phyloP scores from a whole-genome alignment of 2,329 filamentous ascomycete species.

The Phialophora expanda region DNA sequence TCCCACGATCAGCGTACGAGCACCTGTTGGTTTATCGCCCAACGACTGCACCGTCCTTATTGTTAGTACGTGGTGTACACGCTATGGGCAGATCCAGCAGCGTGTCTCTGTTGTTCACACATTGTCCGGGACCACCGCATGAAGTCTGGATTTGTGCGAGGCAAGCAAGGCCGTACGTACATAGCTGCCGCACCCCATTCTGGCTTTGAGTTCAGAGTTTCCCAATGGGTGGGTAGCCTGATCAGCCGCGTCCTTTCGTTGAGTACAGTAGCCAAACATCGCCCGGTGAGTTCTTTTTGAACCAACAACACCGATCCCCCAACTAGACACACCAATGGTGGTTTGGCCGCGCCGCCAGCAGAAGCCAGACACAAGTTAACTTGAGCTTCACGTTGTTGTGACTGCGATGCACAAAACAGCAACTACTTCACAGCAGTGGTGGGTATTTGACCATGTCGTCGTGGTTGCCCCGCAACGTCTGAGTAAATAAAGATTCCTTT shows the following conservation, averaged over 20 bases:
- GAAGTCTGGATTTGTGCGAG: not conserved
- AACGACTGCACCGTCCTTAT: not conserved
- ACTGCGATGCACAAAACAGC: not conserved
- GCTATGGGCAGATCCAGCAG: not conserved
- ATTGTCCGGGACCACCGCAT: not conserved
- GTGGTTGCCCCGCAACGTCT: slow-evolving; percentile 1
- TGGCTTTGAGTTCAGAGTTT: not conserved
- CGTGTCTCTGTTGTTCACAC: not conserved
- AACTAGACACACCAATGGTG: not conserved
- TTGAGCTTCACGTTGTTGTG: not conserved
- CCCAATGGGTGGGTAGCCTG: not conserved
- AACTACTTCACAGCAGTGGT: not conserved
- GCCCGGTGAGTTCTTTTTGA: not conserved
- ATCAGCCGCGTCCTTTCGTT: not conserved
- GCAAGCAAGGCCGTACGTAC: not conserved
- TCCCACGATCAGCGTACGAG: not conserved
- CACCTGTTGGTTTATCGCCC: not conserved
- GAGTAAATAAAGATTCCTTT: not conserved
- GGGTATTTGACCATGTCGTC: not conserved
- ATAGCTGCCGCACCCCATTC: not conserved
- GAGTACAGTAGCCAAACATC: not conserved
- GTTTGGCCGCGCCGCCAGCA: not conserved
- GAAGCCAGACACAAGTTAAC: not conserved
- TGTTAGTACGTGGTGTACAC: not conserved
- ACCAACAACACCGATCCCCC: not conserved